Conservation (phyloP, 139 green algal species). For the Coelastrella sp. region DNA sequence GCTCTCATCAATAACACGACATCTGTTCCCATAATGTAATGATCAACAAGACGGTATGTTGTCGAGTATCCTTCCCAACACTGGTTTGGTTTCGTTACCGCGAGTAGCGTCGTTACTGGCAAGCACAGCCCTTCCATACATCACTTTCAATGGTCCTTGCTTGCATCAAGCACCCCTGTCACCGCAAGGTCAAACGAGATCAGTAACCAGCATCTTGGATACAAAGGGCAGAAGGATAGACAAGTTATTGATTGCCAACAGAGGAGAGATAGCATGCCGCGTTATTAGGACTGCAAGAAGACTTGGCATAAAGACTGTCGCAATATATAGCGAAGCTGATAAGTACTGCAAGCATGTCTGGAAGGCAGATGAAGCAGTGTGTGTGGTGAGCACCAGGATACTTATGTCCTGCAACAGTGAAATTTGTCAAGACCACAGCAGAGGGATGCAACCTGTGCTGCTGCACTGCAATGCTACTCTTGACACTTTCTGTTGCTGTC, state of each 20-base stretch:
- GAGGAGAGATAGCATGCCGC: constrained; percentile 90
- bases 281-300: constrained; percentile 79
- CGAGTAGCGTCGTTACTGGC: constrained; percentile 9
- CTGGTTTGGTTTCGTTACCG: background rate
- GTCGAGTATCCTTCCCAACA: background rate
- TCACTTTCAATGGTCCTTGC: background rate
- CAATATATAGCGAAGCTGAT: constrained; percentile 83
- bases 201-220: constrained; percentile 31
- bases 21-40: no score
- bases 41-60: background rate
- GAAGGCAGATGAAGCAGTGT: constrained; percentile 75
- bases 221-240: constrained; percentile 49
- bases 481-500: background rate
- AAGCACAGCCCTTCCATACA: background rate
- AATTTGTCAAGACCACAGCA: no score
- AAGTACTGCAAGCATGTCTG: constrained; percentile 72
- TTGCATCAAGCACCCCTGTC: background rate
- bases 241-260: constrained; percentile 87
- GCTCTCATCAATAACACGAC: no score
- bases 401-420: no score
- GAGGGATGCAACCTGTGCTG: no score
- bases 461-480: no score
- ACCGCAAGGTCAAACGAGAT: background rate
- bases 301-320: constrained; percentile 86
- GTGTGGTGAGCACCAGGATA: no score